These are phyloP conservation scores for Colletotrichum cordylinicola DNA, from an alignment of 2,329 filamentous ascomycete species.

Conservation along the genomic window DNA sequence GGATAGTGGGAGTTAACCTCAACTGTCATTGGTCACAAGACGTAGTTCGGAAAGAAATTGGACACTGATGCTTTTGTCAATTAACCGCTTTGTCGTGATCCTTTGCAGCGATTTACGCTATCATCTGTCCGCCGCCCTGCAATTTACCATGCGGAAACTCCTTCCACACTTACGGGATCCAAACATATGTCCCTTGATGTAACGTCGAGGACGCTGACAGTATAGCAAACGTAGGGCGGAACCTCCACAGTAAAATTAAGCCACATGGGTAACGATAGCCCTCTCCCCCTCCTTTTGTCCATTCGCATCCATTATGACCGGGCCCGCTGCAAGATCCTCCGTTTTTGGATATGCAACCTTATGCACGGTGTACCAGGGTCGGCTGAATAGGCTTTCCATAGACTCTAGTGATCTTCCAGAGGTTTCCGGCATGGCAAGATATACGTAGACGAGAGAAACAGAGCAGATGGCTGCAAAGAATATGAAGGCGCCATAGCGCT, in stretches of 20 bases:
- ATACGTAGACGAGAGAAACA: slow-evolving; percentile 29
- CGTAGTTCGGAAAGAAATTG: neutral
- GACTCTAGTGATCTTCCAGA: slow-evolving; percentile 33
- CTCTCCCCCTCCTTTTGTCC: neutral
- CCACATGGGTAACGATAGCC: neutral
- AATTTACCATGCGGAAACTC: neutral
- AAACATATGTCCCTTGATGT: neutral
- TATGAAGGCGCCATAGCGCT: slow-evolving; percentile 26
- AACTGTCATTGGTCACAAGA: neutral
- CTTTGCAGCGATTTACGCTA: neutral
- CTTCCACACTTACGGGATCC: no score
- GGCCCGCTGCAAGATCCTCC: slow-evolving; percentile 23
- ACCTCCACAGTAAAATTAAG: neutral
- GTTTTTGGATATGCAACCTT: slow-evolving; percentile 33
- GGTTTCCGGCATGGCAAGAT: slow-evolving; percentile 37
- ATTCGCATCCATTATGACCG: neutral
- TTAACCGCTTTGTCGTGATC: neutral
- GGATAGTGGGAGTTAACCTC: neutral
- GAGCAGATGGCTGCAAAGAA: slow-evolving; percentile 14
- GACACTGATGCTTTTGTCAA: neutral
- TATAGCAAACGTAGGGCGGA: neutral
- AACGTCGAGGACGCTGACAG: neutral
- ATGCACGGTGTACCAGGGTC: slow-evolving; percentile 33
- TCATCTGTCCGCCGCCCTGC: neutral
- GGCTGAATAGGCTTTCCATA: slow-evolving; percentile 33